These are phyloP conservation scores for Hyaloscypha variabilis DNA, from an alignment of 495 filamentous ascomycete genomes.

Conservation along the genomic window DNA sequence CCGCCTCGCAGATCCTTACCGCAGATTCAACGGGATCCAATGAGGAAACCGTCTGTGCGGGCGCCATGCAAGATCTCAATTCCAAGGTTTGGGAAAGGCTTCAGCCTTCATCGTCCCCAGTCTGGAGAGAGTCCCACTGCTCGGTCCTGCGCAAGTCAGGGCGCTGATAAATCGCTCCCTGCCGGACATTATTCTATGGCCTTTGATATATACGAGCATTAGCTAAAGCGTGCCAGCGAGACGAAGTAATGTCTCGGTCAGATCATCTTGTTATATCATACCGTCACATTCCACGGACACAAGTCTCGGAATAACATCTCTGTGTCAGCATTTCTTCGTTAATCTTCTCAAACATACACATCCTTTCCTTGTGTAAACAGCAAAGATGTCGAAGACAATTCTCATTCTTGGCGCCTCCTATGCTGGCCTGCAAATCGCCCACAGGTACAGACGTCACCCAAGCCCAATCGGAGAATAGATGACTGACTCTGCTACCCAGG, in stretches of 20 bases:
- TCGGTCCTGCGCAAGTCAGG: not conserved
- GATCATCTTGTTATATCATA: not conserved
- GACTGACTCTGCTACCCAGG: constrained; percentile 9
- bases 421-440: constrained; percentile 60
- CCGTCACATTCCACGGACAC: no score
- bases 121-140: not conserved
- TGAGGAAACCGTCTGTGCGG: not conserved
- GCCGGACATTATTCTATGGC: not conserved
- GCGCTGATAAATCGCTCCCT: not conserved
- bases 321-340: no score
- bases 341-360: no score
- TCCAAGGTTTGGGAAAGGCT: not conserved
- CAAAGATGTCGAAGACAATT: constrained; percentile 47
- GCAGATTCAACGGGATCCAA: not conserved
- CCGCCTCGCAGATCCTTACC: not conserved
- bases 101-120: not conserved
- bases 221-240: not conserved
- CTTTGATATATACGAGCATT: not conserved
- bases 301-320: no score
- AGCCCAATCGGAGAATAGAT: not conserved
- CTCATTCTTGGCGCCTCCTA: constrained; percentile 67
- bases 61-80: not conserved
- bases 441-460: constrained; percentile 40
- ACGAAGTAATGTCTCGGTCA: no score
- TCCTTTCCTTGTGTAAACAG: no score